Conservation (phyloP, 2,329 filamentous ascomycete genomes). For the Didymella arachidicola region DNA sequence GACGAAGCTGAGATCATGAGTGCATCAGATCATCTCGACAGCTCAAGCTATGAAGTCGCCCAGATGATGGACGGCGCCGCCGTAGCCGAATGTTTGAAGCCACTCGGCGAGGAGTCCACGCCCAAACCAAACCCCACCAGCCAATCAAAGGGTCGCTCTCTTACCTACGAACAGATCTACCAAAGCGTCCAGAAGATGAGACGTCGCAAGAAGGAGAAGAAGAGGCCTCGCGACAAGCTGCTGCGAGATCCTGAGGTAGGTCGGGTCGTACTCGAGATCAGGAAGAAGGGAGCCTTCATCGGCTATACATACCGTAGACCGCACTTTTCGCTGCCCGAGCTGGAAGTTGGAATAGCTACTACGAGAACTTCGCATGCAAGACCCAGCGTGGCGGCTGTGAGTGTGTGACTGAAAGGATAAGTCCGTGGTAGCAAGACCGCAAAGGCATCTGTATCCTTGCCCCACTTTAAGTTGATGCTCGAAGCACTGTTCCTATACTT, state of each 20-base stretch:
- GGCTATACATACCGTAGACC: constrained; percentile 84
- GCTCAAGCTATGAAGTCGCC: constrained; percentile 41
- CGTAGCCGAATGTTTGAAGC: constrained; percentile 5
- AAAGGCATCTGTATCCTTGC: not conserved
- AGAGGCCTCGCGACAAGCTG: constrained; percentile 83
- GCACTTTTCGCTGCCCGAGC: constrained; percentile 39
- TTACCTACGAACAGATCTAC: constrained; percentile 13
- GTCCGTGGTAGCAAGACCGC: not conserved
- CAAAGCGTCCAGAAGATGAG: constrained; percentile 32
- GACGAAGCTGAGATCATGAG: constrained; percentile 73
- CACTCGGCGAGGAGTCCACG: constrained; percentile 3
- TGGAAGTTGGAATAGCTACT: constrained; percentile 32
- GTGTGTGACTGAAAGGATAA: constrained; percentile 11
- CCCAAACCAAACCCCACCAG: not conserved
- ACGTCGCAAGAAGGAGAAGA: constrained; percentile 71
- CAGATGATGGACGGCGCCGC: constrained; percentile 10
- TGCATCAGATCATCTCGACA: constrained; percentile 47
- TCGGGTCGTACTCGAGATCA: constrained; percentile 74
- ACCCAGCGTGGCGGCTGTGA: constrained; percentile 18
- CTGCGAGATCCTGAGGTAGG: constrained; percentile 75
- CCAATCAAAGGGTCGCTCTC: not conserved
- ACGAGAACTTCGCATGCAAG: constrained; percentile 7
- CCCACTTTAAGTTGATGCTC: not conserved
- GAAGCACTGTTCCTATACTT: not conserved
- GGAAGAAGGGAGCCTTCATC: constrained; percentile 83